Evolutionary conservation across 257 asterid genomes (phyloP), one percentile per base, ranked within the genome.

Genomic region (Gentiana dahurica): DNA sequence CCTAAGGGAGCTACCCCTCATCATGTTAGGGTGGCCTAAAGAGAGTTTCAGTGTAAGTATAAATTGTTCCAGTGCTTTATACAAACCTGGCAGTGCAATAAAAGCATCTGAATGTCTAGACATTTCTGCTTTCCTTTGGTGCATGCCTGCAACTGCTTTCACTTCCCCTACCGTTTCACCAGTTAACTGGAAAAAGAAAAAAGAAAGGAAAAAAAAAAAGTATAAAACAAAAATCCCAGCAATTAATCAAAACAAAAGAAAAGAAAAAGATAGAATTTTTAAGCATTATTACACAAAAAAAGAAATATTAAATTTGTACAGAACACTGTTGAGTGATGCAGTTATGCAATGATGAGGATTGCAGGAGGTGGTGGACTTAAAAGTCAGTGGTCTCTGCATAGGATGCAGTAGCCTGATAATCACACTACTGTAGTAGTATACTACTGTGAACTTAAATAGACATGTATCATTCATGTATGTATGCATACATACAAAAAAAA

Each of bases 41-140:
- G 48, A 35, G 49, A 67, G 12, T 58, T 57, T 59, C 12, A 46
- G 59, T 66, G 68, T 54, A 58, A 66, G 59, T 39, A 36, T 39
- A 13, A 60, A 58, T 51, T 36, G 15, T 61, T 39, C 33, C 59
- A 58, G 45, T 57, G 68, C 62, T 53, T 63, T 61, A 59, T 64
- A 70, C 82, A 50, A 68, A 90, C 98, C 98, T 79, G 98, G 96
- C 70, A 91, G 85, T 77, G 98, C 98, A 81, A 91, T 91, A 79
- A 91, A 91, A 72, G 98, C 98, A 73, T 91, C 95, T 11, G 98
- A 91, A 57, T 91, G 93, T 77, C 69, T 84, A 64, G 92, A 87
- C 98, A 91, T 91, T 70, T 91, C 95, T 39, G 98, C 98, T 79
- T 91, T 91, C 76, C 98, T 85, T 81, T 91, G 95, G 66, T 91